A percentile compares a stretch with the other conserved stretches of the same genome.
phyloP scores from a whole-genome alignment of 140 eudicot genomes.

The Anethum foeniculum region DNA sequence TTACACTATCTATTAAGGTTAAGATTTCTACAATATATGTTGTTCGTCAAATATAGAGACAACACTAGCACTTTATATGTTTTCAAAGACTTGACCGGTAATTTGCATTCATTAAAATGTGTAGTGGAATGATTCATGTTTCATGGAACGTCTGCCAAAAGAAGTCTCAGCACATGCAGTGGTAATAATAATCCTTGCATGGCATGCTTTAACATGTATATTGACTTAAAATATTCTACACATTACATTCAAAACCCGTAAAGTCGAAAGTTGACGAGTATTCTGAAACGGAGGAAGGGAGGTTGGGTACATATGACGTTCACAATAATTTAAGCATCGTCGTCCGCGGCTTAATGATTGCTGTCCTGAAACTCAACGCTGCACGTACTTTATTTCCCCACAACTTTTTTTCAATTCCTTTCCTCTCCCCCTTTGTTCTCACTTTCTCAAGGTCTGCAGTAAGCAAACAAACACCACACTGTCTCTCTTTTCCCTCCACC shows the following conservation, averaged over 20 bases:
- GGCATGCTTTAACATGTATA: not conserved
- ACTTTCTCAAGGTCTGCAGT: not conserved
- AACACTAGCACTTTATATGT: too few relatives aligned
- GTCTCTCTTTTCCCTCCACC: too few relatives aligned
- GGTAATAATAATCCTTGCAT: not conserved
- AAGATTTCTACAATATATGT: not conserved
- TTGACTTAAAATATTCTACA: too few relatives aligned
- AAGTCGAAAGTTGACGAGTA: too few relatives aligned
- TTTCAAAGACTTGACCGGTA: not conserved
- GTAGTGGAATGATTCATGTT: not conserved
- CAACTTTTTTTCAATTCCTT: not conserved
- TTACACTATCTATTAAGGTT: not conserved
- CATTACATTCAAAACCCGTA: too few relatives aligned
- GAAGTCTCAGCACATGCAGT: not conserved
- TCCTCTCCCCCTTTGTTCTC: not conserved
- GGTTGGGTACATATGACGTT: too few relatives aligned
- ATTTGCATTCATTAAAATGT: not conserved
- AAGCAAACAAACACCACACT: not conserved
- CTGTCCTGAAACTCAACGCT: constrained; percentile 5
- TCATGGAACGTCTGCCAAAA: not conserved
- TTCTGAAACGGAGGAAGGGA: too few relatives aligned
- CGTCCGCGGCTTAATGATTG: not conserved
- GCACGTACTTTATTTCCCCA: not conserved
- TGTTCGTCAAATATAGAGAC: not conserved
- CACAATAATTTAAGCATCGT: not conserved